Evolutionary conservation across 768 basidiomycete species (phyloP), one percentile per base, ranked within the genome.

Genomic region (Russula vinacea): DNA sequence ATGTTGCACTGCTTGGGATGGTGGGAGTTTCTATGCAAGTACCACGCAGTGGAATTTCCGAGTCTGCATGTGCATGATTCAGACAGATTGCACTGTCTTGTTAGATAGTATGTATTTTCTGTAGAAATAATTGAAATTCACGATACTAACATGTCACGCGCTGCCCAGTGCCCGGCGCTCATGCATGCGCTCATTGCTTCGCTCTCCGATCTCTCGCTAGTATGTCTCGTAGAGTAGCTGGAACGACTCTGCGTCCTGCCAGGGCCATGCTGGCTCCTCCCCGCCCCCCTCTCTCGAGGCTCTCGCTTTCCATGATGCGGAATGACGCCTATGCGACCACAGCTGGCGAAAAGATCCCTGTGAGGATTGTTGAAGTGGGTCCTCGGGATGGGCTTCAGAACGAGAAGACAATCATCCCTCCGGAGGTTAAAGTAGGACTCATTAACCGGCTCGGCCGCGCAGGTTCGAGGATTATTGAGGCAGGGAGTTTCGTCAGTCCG

Each of bases 301-400:
- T 2, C 14, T 57, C 64, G 7, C 54, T 17, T 56, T 33, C 39
- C 7, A 1, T n/a, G 3, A 32, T 10, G 24, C 35, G 26, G 24
- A 39, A 24, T 26, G 29, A 24, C n/a, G 22, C 35, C n/a, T 68
- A 67, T 44, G 13, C 62, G 29, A 68, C 68, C 29, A 51, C 37
- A 7, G 29, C 62, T 2, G n/a, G 39, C n/a, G 42, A 67, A 45
- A 57, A 51, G 26, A 62, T 49, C 72, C 72, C 33, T 32, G 81
- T 88, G 53, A 84, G 79, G 58, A 89, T 97, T 51, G 89, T 98
- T 50, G 94, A 96, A 75, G 92, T 96, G 4, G 90, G 91, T 1
- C 91, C 94, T 1, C 80, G 94, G 33, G 94, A 98, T 74, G 94
- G 94, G 1, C 80, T 98, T 13, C 94, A 96, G 77, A 96, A 96